Evolutionary conservation across 169 alveolate species (phyloP).

Genomic region (Plasmodium billcollinsi): DNA sequence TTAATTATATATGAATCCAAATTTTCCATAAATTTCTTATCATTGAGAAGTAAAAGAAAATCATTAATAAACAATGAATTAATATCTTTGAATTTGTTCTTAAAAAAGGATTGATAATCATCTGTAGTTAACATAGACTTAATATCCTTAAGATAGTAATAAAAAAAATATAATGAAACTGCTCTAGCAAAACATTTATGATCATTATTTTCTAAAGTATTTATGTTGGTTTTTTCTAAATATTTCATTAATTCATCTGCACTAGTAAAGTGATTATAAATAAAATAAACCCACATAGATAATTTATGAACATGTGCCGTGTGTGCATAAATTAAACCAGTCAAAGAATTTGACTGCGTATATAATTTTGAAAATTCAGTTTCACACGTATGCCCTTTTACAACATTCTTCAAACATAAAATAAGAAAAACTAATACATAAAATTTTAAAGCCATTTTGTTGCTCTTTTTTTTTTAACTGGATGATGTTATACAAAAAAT

Average conservation of each 20-base stretch:
- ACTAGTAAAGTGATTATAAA: constrained; percentile 31
- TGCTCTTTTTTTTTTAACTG: too few species aligned
- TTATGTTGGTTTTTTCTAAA: constrained; percentile 1
- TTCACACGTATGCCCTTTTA: constrained; percentile 4
- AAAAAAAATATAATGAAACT: constrained; percentile 29
- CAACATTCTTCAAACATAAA: constrained; percentile 32
- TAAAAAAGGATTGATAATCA: not conserved
- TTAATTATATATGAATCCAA: not conserved
- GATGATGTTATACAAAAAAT: too few species aligned
- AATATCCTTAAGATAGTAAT: constrained; percentile 8
- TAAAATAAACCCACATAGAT: constrained; percentile 45
- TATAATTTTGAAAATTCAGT: not conserved
- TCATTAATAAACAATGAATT: not conserved
- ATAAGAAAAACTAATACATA: not conserved
- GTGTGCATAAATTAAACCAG: constrained; percentile 12
- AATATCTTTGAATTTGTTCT: constrained; percentile 12
- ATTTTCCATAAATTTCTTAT: not conserved
- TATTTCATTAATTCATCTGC: constrained; percentile 15
- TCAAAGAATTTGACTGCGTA: constrained; percentile 4
- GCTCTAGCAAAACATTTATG: constrained; percentile 25
- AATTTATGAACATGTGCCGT: not conserved
- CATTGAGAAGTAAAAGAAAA: constrained; percentile 1
- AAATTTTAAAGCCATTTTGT: too few species aligned
- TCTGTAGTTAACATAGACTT: constrained; percentile 12
- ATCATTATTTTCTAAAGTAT: constrained; percentile 22